Percentiles rank a stretch among this genome's conserved stretches.
These are phyloP conservation scores for Corylus avellana DNA, from an alignment of 306 rosid genomes.

Conservation along the genomic window DNA sequence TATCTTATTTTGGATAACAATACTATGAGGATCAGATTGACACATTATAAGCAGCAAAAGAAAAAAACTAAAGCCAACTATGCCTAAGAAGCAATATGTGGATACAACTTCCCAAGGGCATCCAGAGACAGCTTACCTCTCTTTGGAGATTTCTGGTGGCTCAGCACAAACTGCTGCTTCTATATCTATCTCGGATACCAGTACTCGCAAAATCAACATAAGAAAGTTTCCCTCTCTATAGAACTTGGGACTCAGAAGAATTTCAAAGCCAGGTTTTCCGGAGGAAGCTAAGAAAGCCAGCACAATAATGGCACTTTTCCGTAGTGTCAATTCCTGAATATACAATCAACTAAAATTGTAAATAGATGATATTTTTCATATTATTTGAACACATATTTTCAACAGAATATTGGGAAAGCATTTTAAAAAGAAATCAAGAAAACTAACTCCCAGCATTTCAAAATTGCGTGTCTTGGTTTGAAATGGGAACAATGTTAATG, in stretches of 20 bases:
- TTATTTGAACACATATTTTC: neutral
- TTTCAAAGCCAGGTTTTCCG: constrained; percentile 79
- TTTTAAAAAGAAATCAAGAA: neutral
- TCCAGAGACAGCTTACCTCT: constrained; percentile 59
- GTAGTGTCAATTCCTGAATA: constrained; percentile 70
- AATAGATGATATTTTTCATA: neutral
- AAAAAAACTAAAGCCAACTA: neutral
- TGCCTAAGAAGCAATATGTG: neutral
- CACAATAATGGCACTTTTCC: constrained; percentile 63
- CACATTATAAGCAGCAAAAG: neutral
- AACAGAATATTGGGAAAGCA: constrained; percentile 2
- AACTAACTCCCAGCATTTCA: neutral
- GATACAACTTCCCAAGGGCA: neutral
- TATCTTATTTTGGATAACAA: neutral
- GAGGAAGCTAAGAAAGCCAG: constrained; percentile 89
- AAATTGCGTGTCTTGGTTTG: neutral
- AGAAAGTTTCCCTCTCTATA: constrained; percentile 57
- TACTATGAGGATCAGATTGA: neutral
- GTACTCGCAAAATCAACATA: constrained; percentile 63
- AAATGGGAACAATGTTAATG: neutral
- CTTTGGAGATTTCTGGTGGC: constrained; percentile 49
- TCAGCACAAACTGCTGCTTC: constrained; percentile 44
- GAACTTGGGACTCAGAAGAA: constrained; percentile 52
- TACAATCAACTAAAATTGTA: constrained; percentile 25
- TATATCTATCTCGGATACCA: constrained; percentile 55